Base-by-base conservation (phyloP, 176 grass and related monocot species). In the Tillandsia fasciculata region DNA sequence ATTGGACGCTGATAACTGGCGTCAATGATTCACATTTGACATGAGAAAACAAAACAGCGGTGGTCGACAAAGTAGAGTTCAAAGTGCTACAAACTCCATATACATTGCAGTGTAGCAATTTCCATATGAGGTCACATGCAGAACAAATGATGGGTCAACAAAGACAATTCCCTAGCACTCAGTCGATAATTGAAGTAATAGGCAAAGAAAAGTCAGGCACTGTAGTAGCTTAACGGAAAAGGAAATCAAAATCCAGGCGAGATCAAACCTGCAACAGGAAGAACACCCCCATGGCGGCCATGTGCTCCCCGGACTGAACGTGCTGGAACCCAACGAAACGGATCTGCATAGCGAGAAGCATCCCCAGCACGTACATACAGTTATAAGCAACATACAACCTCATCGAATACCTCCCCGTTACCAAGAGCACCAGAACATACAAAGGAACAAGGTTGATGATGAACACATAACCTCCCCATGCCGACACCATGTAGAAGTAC, bases 401-500 rank as follows among this genome's bases (percentile, higher is more conserved):
- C 87, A 88, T 86, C 53, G 94, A 93, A 73, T 99, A 99, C 82
- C 94, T 84, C 52, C 94, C 94, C 17, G 89, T 93, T 70, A 99
- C 82, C 70, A 99, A 85, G 75, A 99, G 70, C 3, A 99, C 94
- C 72, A 99, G 74, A 10, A 99, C 94, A 63, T 99, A 99, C 5
- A 99, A 74, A 14, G 94, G 94, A 50, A 99, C 12, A n/a, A 99
- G 82, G 70, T 99, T 99, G 76, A 99, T 99, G 53, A 99, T 99
- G 75, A 99, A 99, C 2, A 99, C 94, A 51, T 99, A 99, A 1
- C 94, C 94, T 79, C 94, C 94, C 94, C 94, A 99, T 1, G 94
- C 94, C 1, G 94, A 99, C 48, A 99, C 94, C 94, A 99, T 99
- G 78, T 99, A 99, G 76, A 99, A 99, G 77, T 99, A 99, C 0